Evolutionary conservation across 1,139 yeast genomes (phyloP), one percentile per base, ranked within the genome.

Genomic region (Lodderomyces beijingensis): DNA sequence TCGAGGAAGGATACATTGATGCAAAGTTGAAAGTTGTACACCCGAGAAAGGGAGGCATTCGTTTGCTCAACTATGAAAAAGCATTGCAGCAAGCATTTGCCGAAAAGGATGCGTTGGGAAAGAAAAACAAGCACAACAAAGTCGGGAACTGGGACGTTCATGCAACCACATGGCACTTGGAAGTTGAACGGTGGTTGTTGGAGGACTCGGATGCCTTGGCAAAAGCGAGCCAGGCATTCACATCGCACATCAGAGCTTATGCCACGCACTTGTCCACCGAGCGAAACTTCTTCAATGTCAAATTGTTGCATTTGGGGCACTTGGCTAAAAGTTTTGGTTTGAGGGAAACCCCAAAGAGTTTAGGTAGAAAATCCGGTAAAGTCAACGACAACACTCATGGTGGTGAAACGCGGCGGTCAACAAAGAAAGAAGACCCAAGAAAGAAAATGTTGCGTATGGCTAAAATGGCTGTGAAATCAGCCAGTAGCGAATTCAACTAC

Each of bases 141-240:
- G 45, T 57, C 40, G 59, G 68, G 38, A 73, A 77, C 33, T 93
- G 97, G 97, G 96, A 89, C 55, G 77, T 80, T 19, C 89, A 85
- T 51, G 98, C 96, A 3, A 91, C 99, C 0, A 87, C 96, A 1
- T 89, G 95, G 93, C 99, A 91, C 55, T 66, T 91, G 45, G 79
- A 83, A 36, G 74, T 87, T 11, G 99, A 91, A 62, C 68, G 96
- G 51, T 83, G 95, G 83, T 64, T 89, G 20, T 59, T 91, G 30
- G 94, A 79, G 45, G 85, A 84, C 45, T 59, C 71, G 1, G 57
- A 63, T 0, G 73, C 73, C 9, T 81, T 79, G 35, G 77, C 74
- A 15, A 54, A 58, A 26, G 95, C 95, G 0, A 71, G 74, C 11
- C 76, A 79, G 47, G 97, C 86, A 2, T 91, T 86, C 51, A 77